Evolutionary conservation across 2,329 filamentous ascomycete genomes (phyloP), one percentile per base, ranked within the genome.

Genomic region (Tolypocladium guangdongense): DNA sequence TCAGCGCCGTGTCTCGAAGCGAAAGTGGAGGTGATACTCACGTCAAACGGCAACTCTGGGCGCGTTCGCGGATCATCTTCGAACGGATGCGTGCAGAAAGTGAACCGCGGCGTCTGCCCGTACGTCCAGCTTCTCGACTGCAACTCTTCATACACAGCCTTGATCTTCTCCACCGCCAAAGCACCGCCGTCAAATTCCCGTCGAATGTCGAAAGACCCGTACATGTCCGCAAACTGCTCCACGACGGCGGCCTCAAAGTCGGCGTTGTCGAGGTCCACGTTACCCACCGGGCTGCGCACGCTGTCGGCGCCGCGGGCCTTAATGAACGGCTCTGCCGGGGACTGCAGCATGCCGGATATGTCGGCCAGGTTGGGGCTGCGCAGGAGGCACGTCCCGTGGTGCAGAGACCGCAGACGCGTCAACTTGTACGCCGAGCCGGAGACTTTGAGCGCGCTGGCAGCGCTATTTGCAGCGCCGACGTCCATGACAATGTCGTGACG

Each of bases 341-440:
- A 90, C 24, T 81, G 78, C 58, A 99, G 69, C 62, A 92, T 82
- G 2, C 77, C 70, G 1, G 84, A 82, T 32, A 97, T 87, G 41
- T 75, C 71, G 33, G 73, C 67, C 43, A 97, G 73, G 64, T 95
- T 88, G 2, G 86, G 86, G 52, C 88, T 91, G 36, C 78, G 76
- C 2, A 97, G 75, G 45, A 99, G 76, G 63, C 90, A 93, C 0
- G 93, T 99, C 8, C 91, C 93, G 69, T 99, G 93, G 69, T 99
- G 93, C 54, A 99, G 75, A 8, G 90, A 86, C 46, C 92, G 80
- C 49, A 82, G 74, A 27, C 88, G 78, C 0, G 88, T 96, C 52
- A 99, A 76, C 70, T 97, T 97, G 72, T 95, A 99, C 12, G 93
- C 93, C 0, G 90, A 96, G 1, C 93, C 93, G 0, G 90, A 96